Percentiles rank a stretch among this genome's conserved stretches.
These are phyloP conservation scores for Komagataella kurtzmanii DNA, from an alignment of 805 yeast genomes.

Conservation along the genomic window DNA sequence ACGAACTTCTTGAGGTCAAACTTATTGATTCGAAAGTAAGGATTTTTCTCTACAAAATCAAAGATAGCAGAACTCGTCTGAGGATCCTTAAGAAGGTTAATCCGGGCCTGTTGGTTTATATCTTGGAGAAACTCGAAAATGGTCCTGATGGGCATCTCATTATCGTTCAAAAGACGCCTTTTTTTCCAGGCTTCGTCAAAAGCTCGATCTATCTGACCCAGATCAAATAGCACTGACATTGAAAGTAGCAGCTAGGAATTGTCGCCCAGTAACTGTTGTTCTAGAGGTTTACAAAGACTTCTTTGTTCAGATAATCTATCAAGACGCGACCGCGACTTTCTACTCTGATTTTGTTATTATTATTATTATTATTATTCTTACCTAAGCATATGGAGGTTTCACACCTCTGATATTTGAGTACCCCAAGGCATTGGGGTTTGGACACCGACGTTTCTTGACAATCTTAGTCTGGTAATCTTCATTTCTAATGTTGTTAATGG, in stretches of 20 bases:
- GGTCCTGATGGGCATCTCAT: not conserved
- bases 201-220: not conserved
- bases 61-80: not conserved
- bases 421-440: conserved; percentile 35
- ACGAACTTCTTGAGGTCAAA: not conserved
- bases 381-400: conserved; percentile 27
- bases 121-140: not conserved
- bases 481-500: not conserved
- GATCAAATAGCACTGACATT: not conserved
- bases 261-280: not conserved
- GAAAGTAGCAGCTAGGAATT: not conserved
- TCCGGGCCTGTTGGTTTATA: not conserved
- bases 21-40: not conserved
- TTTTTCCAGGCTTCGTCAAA: not conserved
- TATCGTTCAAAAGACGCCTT: not conserved
- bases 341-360: too few relatives aligned
- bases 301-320: too few relatives aligned
- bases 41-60: not conserved
- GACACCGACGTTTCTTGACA: conserved; percentile 26
- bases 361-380: too few relatives aligned
- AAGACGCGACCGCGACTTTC: not conserved
- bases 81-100: not conserved
- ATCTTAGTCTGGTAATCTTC: conserved; percentile 16
- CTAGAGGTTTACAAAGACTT: not conserved
- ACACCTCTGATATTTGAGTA: conserved; percentile 28